Base-by-base conservation (phyloP, 306 rosid species). In the Prunus davidiana region DNA sequence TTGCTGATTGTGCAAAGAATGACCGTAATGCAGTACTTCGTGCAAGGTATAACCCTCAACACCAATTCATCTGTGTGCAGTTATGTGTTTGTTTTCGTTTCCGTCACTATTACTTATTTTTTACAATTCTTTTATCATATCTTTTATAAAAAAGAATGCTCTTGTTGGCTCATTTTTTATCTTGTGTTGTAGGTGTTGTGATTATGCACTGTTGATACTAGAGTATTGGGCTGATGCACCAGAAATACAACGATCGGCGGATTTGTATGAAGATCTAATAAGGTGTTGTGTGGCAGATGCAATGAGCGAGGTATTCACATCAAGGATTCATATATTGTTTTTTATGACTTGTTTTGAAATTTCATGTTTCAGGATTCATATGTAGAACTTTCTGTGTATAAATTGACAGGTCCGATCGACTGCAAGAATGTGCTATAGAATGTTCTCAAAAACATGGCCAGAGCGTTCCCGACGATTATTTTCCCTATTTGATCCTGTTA, bases 201-300 rank as follows among this genome's bases (percentile, higher is more conserved):
- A 96, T 75, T 96, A 96, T 85, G 96, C 98, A 63, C 88, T 96
- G 45, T 82, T 96, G 89, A 87, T 93, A 76, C 88, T 96, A 76
- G 99, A 93, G 82, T 86, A 93, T 82, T 96, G 99, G 99, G 90
- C 99, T 67, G 99, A 96, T 93, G 94, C 91, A 41, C 94, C 98
- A 76, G 99, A 96, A 87, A 83, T 96, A 83, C 98, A 89, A 28
- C 89, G 99, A 73, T 86, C 89, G 2, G 94, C 97, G 4, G 98
- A 96, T 67, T 80, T 88, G 76, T 96, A 83, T 76, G 99, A 96
- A 84, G 99, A 96, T 82, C 79, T 96, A 79, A 91, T 96, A 79
- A 89, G 87, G 81, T 91, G 94, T 74, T 96, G 99, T 82, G 99
- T 93, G 79, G 93, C 94, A 32, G 99, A 96, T 54, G 99, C 99